Evolutionary conservation across 2,329 filamentous ascomycete species (phyloP), one percentile per base, ranked within the genome.

Genomic region (Calonectria multiphialidica): DNA sequence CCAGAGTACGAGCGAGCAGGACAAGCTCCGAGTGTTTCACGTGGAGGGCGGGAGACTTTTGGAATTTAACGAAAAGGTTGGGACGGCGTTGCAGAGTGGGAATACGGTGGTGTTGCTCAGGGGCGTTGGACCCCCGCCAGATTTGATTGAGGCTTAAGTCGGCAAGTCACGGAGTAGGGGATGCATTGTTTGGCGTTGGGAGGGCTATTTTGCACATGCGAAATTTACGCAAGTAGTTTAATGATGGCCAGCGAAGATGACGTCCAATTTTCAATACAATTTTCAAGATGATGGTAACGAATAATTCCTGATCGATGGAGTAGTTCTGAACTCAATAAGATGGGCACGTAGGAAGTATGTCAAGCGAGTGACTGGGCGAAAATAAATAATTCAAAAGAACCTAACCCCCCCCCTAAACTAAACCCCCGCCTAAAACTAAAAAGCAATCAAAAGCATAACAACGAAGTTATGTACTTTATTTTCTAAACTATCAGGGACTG

Each of bases 51-150:
- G 97, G 0, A 87, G 95, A 70, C 83, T 99, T 74, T 83, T 99
- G 74, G 96, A 97, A 72, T 99, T 97, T 80, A 92, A 90, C 28
- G 96, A 98, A 84, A 96, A 96, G 86, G 87, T 98, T 68, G 95
- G 95, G 5, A 87, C 88, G 65, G 88, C 88, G 33, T 87, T 97
- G 71, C 90, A 91, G 75, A 96, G 90, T 76, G 97, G 97, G 1
- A 96, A 99, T 81, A 98, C 95, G 13, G 91, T 99, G 75, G 95
- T 98, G 28, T 82, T 99, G 79, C 80, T 99, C 66, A 89, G 97
- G 73, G 97, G 97, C 0, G 93, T 98, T 65, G 95, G 95, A 1
- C 90, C 93, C n/a, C 90, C 94, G 68, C 92, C 92, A 23, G 92
- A 95, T 82, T 83, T 96, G 78, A 94, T 95, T 73, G 89, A 93